Conservation (phyloP, 2,329 filamentous ascomycete species). For the Curvularia lunata region DNA sequence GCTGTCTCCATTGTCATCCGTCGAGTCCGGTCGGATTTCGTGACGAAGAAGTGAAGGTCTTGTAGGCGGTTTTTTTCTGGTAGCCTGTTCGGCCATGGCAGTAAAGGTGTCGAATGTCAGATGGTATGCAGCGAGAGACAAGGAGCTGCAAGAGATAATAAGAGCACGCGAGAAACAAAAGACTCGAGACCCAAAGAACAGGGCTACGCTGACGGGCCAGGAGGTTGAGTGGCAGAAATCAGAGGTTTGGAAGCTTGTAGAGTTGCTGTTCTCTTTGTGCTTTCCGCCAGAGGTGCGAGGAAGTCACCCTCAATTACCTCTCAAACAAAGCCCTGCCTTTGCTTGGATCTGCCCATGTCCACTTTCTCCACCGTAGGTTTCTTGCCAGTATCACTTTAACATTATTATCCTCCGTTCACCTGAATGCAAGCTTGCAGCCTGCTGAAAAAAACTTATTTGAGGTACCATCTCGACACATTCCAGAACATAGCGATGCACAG, state of each 20-base stretch:
- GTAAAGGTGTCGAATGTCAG: neutral
- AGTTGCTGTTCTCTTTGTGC: slow-evolving; percentile 21
- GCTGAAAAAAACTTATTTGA: neutral
- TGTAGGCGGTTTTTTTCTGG: slow-evolving; percentile 13
- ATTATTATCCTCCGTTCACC: neutral
- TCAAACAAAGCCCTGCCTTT: neutral
- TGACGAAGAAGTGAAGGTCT: slow-evolving; percentile 33
- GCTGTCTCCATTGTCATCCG: slow-evolving; percentile 19
- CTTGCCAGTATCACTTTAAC: neutral
- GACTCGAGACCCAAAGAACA: neutral
- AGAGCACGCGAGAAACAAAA: neutral
- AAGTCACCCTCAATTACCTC: slow-evolving; percentile 12
- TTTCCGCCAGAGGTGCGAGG: slow-evolving; percentile 19
- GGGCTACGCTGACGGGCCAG: neutral
- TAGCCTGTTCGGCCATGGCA: slow-evolving; percentile 23
- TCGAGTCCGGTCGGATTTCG: slow-evolving; percentile 23
- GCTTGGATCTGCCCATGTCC: neutral
- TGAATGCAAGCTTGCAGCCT: neutral
- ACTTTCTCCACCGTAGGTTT: neutral
- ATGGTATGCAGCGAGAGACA: neutral
- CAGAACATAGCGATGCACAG: neutral
- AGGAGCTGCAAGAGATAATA: neutral
- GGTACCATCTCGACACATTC: neutral
- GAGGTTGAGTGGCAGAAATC: neutral
- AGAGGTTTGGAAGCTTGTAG: slow-evolving; percentile 17